A percentile compares a stretch with the other conserved stretches of the same genome.
Conservation (phyloP, 2,329 filamentous ascomycete species). For the Stachybotrys elegans region DNA sequence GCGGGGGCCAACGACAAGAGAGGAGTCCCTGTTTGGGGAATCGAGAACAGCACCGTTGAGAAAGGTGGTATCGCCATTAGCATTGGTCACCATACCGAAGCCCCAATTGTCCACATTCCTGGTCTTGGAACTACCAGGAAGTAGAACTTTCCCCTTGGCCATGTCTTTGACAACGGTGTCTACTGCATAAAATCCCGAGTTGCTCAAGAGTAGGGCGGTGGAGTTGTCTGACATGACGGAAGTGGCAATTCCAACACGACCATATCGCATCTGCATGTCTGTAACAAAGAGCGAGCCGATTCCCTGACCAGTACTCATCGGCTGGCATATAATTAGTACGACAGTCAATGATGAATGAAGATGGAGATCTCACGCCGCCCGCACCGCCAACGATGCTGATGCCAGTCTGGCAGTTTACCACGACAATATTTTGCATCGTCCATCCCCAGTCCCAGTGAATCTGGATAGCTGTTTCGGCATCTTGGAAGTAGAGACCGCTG, state of each 20-base stretch:
- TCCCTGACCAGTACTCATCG: constrained; percentile 9
- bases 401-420: constrained; percentile 57
- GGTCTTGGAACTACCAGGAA: constrained; percentile 3
- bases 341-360: not conserved
- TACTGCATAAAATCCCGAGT: constrained; percentile 8
- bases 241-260: constrained; percentile 3
- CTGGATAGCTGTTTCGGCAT: constrained; percentile 57
- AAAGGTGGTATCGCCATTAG: constrained; percentile 7
- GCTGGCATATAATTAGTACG: not conserved
- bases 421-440: constrained; percentile 62
- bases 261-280: constrained; percentile 5
- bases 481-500: constrained; percentile 60
- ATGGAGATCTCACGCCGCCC: constrained; percentile 8
- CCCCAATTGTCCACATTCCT: constrained; percentile 7
- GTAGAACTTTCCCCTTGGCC: constrained; percentile 5
- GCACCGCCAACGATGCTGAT: constrained; percentile 34
- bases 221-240: constrained; percentile 9
- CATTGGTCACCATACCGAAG: constrained; percentile 10
- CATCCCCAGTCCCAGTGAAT: constrained; percentile 74
- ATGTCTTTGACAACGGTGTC: constrained; percentile 7
- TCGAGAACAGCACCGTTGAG: constrained; percentile 7
- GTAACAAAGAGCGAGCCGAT: constrained; percentile 12
- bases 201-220: constrained; percentile 9
- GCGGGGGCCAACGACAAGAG: not conserved
- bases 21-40: constrained; percentile 1